phyloP scores from a whole-genome alignment of 306 rosid species.

The Quercus cerris region DNA sequence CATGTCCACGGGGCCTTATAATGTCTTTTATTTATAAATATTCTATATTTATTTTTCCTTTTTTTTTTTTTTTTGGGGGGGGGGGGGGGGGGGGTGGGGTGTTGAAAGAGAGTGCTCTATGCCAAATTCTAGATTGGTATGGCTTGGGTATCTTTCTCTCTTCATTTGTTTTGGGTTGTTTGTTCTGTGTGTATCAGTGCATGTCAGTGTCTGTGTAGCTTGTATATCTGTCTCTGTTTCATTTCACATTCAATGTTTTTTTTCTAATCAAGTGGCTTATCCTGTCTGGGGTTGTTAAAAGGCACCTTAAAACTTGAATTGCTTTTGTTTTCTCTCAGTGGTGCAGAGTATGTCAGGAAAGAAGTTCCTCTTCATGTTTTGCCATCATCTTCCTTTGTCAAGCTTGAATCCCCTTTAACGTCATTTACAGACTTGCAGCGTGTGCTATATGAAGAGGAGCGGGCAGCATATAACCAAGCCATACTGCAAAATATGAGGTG shows the following conservation, averaged over 20 bases:
- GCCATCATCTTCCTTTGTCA: slow-evolving; percentile 63
- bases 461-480: slow-evolving; percentile 86
- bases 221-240: not conserved
- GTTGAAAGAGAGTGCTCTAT: no score
- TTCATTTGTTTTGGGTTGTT: no score
- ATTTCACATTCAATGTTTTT: not conserved
- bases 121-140: not conserved
- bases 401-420: slow-evolving; percentile 66
- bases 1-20: not conserved
- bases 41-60: no score
- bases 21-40: not conserved
- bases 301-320: slow-evolving; percentile 20
- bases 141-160: not conserved
- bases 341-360: slow-evolving; percentile 80
- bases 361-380: slow-evolving; percentile 88
- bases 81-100: no score
- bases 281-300: slow-evolving; percentile 6
- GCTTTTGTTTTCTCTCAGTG: slow-evolving; percentile 57
- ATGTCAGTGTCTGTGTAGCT: no score
- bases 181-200: no score
- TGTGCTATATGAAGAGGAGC: slow-evolving; percentile 89
- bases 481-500: slow-evolving; percentile 79
- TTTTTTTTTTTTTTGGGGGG: not conserved
- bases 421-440: slow-evolving; percentile 85
- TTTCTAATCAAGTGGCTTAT: slow-evolving; percentile 11